Conservation (phyloP, 2,329 filamentous ascomycete species). For the Talaromyces sp. region DNA sequence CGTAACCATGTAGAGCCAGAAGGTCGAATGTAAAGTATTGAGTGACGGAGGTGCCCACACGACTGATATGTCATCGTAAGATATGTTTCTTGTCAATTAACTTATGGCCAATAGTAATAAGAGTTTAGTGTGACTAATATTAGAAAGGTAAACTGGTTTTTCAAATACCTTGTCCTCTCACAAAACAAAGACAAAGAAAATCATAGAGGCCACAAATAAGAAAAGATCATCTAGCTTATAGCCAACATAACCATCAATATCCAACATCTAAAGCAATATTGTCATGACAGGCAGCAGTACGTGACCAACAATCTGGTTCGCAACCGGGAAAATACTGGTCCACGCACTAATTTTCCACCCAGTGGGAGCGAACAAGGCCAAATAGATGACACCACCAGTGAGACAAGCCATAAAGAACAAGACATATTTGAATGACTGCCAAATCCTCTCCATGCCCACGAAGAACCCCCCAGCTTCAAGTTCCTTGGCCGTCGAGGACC, state of each 20-base stretch:
- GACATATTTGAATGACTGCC: conserved; percentile 68
- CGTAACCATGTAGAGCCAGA: too few species aligned
- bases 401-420: conserved; percentile 11
- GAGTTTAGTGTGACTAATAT: not conserved
- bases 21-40: too few species aligned
- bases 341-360: conserved; percentile 10
- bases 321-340: conserved; percentile 10
- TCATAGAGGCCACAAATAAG: not conserved
- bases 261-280: not conserved
- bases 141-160: not conserved
- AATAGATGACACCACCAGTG: conserved; percentile 6
- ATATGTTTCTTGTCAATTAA: too few species aligned
- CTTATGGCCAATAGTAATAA: too few species aligned
- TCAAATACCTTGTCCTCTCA: not conserved
- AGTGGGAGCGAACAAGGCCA: conserved; percentile 6
- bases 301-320: conserved; percentile 12
- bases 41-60: too few species aligned
- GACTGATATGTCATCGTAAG: too few species aligned
- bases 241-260: not conserved
- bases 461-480: conserved; percentile 72
- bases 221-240: not conserved
- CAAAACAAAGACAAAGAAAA: not conserved
- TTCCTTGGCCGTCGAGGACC: conserved; percentile 82
- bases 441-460: conserved; percentile 72
- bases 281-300: conserved; percentile 9